Percentiles rank a stretch among this genome's conserved stretches.
phyloP scores from a whole-genome alignment of 768 basidiomycete genomes.

The Lactarius pseudohatsudake region DNA sequence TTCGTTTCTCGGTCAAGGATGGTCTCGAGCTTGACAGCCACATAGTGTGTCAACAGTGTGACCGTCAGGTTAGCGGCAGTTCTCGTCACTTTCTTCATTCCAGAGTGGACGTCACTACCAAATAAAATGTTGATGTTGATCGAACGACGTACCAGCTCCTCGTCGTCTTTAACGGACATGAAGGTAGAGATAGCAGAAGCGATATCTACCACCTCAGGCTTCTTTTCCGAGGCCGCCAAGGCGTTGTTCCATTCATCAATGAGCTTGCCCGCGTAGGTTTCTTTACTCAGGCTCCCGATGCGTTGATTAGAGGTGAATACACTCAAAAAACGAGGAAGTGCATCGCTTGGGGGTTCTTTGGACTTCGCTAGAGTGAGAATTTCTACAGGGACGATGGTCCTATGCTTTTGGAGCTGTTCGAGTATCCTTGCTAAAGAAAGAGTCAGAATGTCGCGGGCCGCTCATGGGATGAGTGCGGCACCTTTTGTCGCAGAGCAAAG shows the following conservation, averaged over 20 bases:
- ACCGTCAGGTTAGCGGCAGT: constrained; percentile 78
- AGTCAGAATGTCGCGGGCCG: constrained; percentile 5
- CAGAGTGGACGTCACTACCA: constrained; percentile 19
- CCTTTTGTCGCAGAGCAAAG: constrained; percentile 90
- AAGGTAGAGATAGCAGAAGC: constrained; percentile 69
- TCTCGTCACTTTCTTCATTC: constrained; percentile 68
- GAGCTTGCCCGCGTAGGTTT: constrained; percentile 82
- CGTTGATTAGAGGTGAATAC: constrained; percentile 60
- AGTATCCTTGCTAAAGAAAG: constrained; percentile 73
- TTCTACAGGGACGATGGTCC: constrained; percentile 62
- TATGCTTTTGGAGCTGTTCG: constrained; percentile 65
- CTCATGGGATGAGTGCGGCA: constrained; percentile 35
- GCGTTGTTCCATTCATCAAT: constrained; percentile 81
- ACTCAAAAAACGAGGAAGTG: constrained; percentile 65
- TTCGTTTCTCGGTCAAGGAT: constrained; percentile 92
- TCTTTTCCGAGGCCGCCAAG: constrained; percentile 51
- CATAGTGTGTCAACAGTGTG: constrained; percentile 81
- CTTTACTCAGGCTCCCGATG: constrained; percentile 79
- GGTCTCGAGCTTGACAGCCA: constrained; percentile 82
- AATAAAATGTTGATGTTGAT: not conserved
- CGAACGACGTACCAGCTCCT: constrained; percentile 70
- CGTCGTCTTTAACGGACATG: constrained; percentile 87
- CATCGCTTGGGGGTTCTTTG: constrained; percentile 75
- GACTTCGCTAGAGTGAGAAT: constrained; percentile 76
- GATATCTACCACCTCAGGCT: constrained; percentile 81